Evolutionary conservation across 1,284 basidiomycete species (phyloP).

Genomic region (Clitocybe nebularis): DNA sequence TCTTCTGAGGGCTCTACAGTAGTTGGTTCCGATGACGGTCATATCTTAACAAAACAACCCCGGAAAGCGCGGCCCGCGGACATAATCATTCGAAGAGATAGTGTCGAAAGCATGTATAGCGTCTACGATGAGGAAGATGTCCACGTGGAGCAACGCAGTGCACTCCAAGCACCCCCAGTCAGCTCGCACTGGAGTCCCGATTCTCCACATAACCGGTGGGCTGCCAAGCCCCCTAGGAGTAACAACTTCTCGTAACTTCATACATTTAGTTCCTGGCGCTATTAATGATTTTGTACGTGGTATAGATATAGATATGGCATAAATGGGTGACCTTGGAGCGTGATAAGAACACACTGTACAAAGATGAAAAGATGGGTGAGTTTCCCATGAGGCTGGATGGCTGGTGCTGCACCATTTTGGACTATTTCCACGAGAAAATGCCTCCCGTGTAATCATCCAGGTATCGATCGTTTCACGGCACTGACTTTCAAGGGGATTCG

Average conservation of each 20-base stretch:
- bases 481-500: too few species aligned
- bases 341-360: background rate
- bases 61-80: conserved; percentile 19
- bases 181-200: conserved; percentile 24
- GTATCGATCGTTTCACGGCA: too few species aligned
- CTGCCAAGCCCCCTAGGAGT: background rate
- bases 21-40: conserved; percentile 6
- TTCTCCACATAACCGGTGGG: conserved; percentile 13
- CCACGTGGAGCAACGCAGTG: conserved; percentile 7
- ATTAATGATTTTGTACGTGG: background rate
- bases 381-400: too few species aligned
- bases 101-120: conserved; percentile 24
- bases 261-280: conserved; percentile 2
- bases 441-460: too few species aligned
- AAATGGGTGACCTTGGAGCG: too few species aligned
- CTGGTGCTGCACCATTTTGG: too few species aligned
- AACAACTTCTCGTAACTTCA: background rate
- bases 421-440: too few species aligned
- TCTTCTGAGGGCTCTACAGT: conserved; percentile 9
- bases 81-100: conserved; percentile 19
- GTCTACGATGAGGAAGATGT: conserved; percentile 20
- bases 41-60: conserved; percentile 5
- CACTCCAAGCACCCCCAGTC: conserved; percentile 10
- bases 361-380: too few species aligned
- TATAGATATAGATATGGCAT: background rate